Evolutionary conservation across 805 yeast species (phyloP), one percentile per base, ranked within the genome.

Genomic region (Yamadazyma phyllophila): DNA sequence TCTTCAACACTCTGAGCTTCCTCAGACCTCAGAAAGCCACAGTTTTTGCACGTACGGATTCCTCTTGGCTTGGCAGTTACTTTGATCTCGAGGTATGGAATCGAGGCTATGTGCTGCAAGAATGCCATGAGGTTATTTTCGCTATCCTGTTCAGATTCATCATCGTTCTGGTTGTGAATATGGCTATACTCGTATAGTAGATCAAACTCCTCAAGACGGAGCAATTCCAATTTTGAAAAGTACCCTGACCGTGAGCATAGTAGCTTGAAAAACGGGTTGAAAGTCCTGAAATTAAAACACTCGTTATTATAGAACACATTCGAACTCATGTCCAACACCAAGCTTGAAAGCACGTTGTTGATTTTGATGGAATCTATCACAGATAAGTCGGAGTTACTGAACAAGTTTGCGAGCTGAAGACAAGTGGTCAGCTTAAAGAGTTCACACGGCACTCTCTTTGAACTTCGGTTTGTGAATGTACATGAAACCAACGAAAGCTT

Each of bases 271-370:
- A 63, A 63, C 8, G 55, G 57, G 40, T 58, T 62, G 43, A 53
- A 71, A 39, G 58, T 56, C 10, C 57, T 48, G 44, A 65, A 70
- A 45, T 67, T 62, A 55, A 71, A 71, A 10, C 48, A 53, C 10
- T 34, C 41, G 14, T 56, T 48, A 15, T 50, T 56, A 49, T 64
- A 65, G 45, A 71, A 81, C 11, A 80, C 69, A 20, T 62, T 63
- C 29, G 84, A 78, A 48, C 67, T 66, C 35, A 81, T 57, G 53
- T 81, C 85, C 11, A 81, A 58, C 8, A 67, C 61, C 16, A 81
- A 48, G 10, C 65, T 60, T 6, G 63, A 49, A 20, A 80, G 56
- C 4, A 65, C 63, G 26, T 59, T 57, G 48, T 69, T 69, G 11
- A 49, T 52, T 47, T 66, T 69, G 31, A 70, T 52, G 51, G 78